Conservation (phyloP, 768 basidiomycete genomes). For the Auricularia heimuer region DNA sequence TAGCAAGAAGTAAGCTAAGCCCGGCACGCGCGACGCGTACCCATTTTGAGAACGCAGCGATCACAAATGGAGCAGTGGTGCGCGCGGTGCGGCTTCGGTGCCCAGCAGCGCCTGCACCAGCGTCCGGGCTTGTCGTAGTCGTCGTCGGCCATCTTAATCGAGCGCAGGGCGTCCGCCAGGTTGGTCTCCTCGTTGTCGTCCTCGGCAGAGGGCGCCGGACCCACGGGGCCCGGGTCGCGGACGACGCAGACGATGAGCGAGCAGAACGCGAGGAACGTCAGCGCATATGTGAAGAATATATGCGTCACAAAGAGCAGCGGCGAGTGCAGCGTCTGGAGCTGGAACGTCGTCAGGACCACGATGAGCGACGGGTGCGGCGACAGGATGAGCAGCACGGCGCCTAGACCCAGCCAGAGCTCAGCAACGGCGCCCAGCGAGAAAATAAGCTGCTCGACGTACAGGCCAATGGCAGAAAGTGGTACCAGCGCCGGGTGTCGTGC, state of each 20-base stretch:
- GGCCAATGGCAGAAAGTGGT: not conserved
- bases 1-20: not conserved
- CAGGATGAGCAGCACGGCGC: slow-evolving; percentile 45
- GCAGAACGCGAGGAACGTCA: slow-evolving; percentile 59
- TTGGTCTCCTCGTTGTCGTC: slow-evolving; percentile 33
- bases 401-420: slow-evolving; percentile 19
- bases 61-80: slow-evolving; percentile 72
- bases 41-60: slow-evolving; percentile 78
- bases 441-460: not conserved
- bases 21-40: slow-evolving; percentile 24
- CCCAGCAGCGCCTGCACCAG: slow-evolving; percentile 76
- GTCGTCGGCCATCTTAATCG: slow-evolving; percentile 14
- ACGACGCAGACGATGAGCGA: slow-evolving; percentile 64
- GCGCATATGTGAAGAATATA: slow-evolving; percentile 46
- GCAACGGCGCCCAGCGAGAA: not conserved
- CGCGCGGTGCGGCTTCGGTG: slow-evolving; percentile 67
- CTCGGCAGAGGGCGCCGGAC: slow-evolving; percentile 17
- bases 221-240: slow-evolving; percentile 65
- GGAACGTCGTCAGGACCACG: slow-evolving; percentile 55
- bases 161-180: slow-evolving; percentile 49
- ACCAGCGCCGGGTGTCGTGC: not conserved
- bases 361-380: slow-evolving; percentile 69
- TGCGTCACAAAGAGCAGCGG: slow-evolving; percentile 42
- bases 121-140: slow-evolving; percentile 45
- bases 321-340: slow-evolving; percentile 44